Conservation (phyloP, 495 filamentous ascomycete species). For the Trichoderma asperelloides region DNA sequence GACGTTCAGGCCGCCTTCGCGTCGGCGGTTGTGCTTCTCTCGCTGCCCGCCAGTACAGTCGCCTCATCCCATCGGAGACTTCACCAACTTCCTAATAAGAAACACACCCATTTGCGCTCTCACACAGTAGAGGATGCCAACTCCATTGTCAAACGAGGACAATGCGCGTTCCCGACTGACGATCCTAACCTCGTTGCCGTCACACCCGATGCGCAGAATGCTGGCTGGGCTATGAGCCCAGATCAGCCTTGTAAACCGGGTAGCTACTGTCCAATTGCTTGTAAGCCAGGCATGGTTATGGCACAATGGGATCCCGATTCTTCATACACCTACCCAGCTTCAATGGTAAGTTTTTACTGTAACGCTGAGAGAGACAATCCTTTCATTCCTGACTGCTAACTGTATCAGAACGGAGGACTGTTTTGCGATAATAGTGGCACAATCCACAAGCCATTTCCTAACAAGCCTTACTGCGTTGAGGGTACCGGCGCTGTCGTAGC, state of each 20-base stretch:
- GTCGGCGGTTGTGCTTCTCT: conserved; percentile 1
- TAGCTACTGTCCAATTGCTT: conserved; percentile 72
- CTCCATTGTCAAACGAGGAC: conserved; percentile 12
- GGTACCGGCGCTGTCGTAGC: conserved; percentile 56
- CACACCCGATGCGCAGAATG: conserved; percentile 56
- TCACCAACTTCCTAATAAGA: conserved; percentile 7
- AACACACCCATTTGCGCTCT: conserved; percentile 2
- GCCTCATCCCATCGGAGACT: background rate
- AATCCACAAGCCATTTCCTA: conserved; percentile 62
- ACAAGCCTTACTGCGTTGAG: conserved; percentile 61
- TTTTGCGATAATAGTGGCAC: conserved; percentile 61
- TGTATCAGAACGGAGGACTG: conserved; percentile 59
- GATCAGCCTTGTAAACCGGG: conserved; percentile 62
- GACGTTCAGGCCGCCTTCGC: conserved; percentile 1
- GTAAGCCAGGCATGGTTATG: conserved; percentile 65
- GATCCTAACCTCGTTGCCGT: conserved; percentile 61
- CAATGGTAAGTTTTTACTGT: conserved; percentile 51
- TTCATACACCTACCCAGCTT: conserved; percentile 57
- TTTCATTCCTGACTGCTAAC: background rate
- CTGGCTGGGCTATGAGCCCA: conserved; percentile 76
- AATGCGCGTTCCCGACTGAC: conserved; percentile 52
- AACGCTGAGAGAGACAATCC: background rate
- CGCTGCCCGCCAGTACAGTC: background rate
- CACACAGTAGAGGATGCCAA: background rate
- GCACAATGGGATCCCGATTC: conserved; percentile 72